A percentile compares a stretch with the other conserved stretches of the same genome.
Conservation (phyloP, 2,329 filamentous ascomycete species). For the Neonectria sp. region DNA sequence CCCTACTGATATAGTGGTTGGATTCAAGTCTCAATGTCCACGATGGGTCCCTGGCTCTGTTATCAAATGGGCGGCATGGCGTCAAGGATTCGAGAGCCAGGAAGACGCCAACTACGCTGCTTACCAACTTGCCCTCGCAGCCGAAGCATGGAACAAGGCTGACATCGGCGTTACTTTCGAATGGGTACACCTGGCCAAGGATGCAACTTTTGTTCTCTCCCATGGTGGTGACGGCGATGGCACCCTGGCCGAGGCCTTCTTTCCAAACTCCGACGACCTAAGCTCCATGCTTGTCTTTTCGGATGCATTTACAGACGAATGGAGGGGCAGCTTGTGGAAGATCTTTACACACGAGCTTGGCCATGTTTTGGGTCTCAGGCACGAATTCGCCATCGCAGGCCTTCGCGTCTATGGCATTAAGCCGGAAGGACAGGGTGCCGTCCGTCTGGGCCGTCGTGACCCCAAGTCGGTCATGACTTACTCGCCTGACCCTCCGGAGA, state of each 20-base stretch:
- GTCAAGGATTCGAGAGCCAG: constrained; percentile 7
- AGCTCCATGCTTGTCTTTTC: neutral
- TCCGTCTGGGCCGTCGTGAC: neutral
- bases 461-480: constrained; percentile 1
- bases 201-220: constrained; percentile 10
- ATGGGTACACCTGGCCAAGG: neutral
- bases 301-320: neutral
- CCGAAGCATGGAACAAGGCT: constrained; percentile 13
- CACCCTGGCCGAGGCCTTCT: constrained; percentile 13
- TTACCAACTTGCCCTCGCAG: constrained; percentile 4
- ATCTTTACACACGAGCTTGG: constrained; percentile 5
- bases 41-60: constrained; percentile 18
- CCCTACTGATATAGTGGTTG: constrained; percentile 8
- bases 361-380: neutral
- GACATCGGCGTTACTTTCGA: constrained; percentile 15
- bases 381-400: constrained; percentile 3
- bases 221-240: neutral
- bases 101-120: constrained; percentile 14
- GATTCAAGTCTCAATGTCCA: constrained; percentile 6
- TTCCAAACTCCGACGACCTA: constrained; percentile 10
- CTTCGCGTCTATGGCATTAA: neutral
- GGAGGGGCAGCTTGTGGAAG: neutral
- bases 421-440: neutral
- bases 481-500: neutral
- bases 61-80: constrained; percentile 16